Percentiles rank a stretch among this genome's conserved stretches.
Conservation (phyloP, 1,284 basidiomycete species). For the Coniferiporia sulphurascens region DNA sequence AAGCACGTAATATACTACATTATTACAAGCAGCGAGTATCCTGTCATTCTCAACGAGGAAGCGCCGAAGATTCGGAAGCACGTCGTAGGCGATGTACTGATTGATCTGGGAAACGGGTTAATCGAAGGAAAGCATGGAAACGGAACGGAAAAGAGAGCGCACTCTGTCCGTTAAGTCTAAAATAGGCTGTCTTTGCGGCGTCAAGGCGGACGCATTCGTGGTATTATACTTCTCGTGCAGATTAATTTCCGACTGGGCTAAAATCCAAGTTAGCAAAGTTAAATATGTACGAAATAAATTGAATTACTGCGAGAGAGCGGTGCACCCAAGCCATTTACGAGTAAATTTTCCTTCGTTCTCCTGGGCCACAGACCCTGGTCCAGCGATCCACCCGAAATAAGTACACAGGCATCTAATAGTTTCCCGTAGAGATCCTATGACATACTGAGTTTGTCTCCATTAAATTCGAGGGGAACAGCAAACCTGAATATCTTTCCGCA, state of each 20-base stretch:
- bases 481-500: conserved; percentile 88
- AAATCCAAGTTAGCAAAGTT: neutral
- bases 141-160: neutral
- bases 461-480: conserved; percentile 10
- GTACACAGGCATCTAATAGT: conserved; percentile 77
- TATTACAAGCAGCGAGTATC: conserved; percentile 70
- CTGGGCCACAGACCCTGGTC: conserved; percentile 81
- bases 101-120: conserved; percentile 49
- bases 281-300: neutral
- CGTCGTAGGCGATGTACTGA: conserved; percentile 63
- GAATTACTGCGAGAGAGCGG: conserved; percentile 47
- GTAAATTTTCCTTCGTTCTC: conserved; percentile 54
- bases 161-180: conserved; percentile 5
- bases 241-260: conserved; percentile 16
- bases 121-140: conserved; percentile 4
- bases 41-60: conserved; percentile 87
- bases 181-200: neutral
- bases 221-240: conserved; percentile 12
- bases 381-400: conserved; percentile 67
- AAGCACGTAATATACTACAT: conserved; percentile 84
- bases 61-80: conserved; percentile 74
- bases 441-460: neutral
- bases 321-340: conserved; percentile 62
- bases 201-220: neutral
- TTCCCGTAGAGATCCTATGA: conserved; percentile 78